phyloP scores from a whole-genome alignment of 768 basidiomycete genomes.

The Termitomyces sp. region DNA sequence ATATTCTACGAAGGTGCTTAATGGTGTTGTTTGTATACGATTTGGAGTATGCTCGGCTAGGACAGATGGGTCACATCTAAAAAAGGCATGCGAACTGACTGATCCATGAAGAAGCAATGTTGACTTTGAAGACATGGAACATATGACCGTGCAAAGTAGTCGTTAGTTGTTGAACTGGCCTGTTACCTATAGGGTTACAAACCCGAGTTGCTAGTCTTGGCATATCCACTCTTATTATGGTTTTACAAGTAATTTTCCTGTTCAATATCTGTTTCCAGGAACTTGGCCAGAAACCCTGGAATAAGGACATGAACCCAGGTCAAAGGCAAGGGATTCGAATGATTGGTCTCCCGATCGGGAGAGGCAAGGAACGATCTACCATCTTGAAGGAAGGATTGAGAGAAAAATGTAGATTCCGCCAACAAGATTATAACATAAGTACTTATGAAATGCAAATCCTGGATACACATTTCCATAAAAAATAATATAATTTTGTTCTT shows the following conservation, averaged over 20 bases:
- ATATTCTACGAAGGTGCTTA: constrained; percentile 67
- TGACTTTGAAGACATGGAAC: constrained; percentile 36
- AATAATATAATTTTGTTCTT: constrained; percentile 11
- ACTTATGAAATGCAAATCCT: neutral
- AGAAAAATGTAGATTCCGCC: neutral
- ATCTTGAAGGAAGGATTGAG: too few species aligned
- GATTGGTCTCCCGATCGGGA: too few species aligned
- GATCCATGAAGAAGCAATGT: constrained; percentile 52
- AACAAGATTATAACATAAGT: neutral
- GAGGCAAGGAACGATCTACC: too few species aligned
- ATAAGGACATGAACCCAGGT: too few species aligned
- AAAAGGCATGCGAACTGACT: constrained; percentile 49
- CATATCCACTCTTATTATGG: too few species aligned
- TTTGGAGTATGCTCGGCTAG: constrained; percentile 69
- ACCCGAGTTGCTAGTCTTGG: too few species aligned
- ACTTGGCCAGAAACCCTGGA: too few species aligned
- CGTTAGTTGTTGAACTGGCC: too few species aligned
- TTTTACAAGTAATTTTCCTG: too few species aligned
- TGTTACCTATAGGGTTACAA: too few species aligned
- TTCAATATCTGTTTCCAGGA: too few species aligned
- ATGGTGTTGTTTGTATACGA: constrained; percentile 69
- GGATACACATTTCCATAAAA: neutral
- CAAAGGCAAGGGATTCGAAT: too few species aligned
- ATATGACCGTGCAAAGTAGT: constrained; percentile 8
- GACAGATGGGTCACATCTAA: constrained; percentile 62